phyloP scores from a whole-genome alignment of 306 rosid species.

The Dryas alaskensis region DNA sequence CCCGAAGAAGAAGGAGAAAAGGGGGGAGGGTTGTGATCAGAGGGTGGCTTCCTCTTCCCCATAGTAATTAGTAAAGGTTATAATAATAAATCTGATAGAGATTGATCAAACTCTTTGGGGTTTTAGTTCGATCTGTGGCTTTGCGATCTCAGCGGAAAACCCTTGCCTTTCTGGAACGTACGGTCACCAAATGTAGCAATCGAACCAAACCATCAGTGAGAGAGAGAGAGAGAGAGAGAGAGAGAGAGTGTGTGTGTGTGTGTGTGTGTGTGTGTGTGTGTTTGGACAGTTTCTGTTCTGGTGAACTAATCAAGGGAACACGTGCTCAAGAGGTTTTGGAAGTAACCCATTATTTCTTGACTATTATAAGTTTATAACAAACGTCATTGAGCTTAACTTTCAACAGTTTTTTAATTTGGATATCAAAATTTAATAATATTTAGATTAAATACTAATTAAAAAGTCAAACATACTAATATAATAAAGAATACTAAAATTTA shows the following conservation, averaged over 20 bases:
- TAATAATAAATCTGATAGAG: neutral
- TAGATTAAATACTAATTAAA: no score
- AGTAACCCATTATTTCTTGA: neutral
- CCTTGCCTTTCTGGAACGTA: slow-evolving; percentile 21
- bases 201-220: slow-evolving; percentile 6
- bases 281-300: slow-evolving; percentile 4
- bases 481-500: no score
- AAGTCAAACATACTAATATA: no score
- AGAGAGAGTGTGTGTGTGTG: neutral
- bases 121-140: slow-evolving; percentile 40
- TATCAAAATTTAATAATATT: no score
- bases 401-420: no score
- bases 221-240: neutral
- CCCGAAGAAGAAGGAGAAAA: slow-evolving; percentile 47
- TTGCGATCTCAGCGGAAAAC: slow-evolving; percentile 40
- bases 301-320: slow-evolving; percentile 9
- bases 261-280: neutral
- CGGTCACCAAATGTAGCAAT: slow-evolving; percentile 28
- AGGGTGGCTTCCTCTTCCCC: slow-evolving; percentile 63
- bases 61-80: slow-evolving; percentile 19
- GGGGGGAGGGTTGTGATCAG: slow-evolving; percentile 44
- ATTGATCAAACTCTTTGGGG: slow-evolving; percentile 1
- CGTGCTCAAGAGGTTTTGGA: slow-evolving; percentile 3
- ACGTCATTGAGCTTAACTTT: no score
- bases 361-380: neutral